Evolutionary conservation across 352 stramenopile genomes (phyloP).

Genomic region (Blastocystis sp.): DNA sequence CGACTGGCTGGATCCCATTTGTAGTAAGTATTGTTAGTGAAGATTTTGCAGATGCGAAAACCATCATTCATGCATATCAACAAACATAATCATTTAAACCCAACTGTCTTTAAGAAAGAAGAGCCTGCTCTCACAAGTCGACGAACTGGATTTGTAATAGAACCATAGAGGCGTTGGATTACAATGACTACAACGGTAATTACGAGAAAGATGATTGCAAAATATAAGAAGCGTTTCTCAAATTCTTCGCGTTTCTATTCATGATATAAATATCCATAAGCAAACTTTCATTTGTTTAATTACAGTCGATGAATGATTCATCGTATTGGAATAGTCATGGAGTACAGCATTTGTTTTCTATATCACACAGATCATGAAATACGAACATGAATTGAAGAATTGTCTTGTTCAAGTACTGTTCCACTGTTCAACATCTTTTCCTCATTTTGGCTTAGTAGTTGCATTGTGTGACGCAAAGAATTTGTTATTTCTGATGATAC

Average conservation of each 20-base stretch:
- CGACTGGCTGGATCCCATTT: conserved; percentile 4
- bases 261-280: neutral
- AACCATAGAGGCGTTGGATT: conserved; percentile 71
- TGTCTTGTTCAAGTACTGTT: neutral
- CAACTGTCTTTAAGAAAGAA: neutral
- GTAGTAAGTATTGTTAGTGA: neutral
- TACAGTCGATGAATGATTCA: neutral
- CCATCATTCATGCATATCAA: neutral
- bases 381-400: neutral
- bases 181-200: conserved; percentile 70
- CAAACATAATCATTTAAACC: neutral
- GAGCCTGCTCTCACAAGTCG: neutral
- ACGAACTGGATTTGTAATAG: conserved; percentile 69
- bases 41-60: conserved; percentile 11
- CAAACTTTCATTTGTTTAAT: neutral
- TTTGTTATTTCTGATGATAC: neutral
- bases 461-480: neutral
- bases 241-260: conserved; percentile 15
- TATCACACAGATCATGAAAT: neutral
- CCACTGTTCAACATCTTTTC: conserved; percentile 12
- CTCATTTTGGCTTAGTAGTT: neutral
- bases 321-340: neutral
- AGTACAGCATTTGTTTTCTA: conserved; percentile 40
- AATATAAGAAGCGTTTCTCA: neutral
- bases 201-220: conserved; percentile 7